phyloP scores from a whole-genome alignment of 2,329 filamentous ascomycete species.

The Aspergillus udagawae region DNA sequence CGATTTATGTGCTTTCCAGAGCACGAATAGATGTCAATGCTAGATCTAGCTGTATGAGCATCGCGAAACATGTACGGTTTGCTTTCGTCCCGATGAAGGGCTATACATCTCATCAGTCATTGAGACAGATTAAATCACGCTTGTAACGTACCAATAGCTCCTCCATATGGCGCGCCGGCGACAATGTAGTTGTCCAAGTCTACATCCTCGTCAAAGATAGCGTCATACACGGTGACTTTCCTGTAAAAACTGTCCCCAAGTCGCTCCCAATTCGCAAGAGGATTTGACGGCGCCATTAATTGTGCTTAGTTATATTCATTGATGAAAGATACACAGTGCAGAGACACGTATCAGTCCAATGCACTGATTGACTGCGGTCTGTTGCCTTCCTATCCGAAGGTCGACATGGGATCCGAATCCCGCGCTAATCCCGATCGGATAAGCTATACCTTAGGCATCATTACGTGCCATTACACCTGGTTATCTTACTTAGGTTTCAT shows the following conservation, averaged over 20 bases:
- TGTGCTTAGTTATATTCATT: background rate
- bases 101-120: constrained; percentile 45
- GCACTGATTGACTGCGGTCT: background rate
- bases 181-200: constrained; percentile 94
- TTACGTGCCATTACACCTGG: background rate
- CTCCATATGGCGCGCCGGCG: constrained; percentile 86
- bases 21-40: constrained; percentile 91
- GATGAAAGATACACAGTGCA: background rate
- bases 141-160: constrained; percentile 71
- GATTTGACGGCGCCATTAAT: constrained; percentile 50
- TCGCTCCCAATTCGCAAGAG: constrained; percentile 89
- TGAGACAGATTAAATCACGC: background rate
- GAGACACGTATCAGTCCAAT: background rate
- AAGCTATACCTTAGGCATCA: background rate
- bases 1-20: constrained; percentile 81
- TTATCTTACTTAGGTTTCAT: background rate
- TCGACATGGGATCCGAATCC: background rate
- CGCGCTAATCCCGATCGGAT: background rate
- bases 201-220: constrained; percentile 85
- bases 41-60: constrained; percentile 67
- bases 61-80: constrained; percentile 78
- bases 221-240: constrained; percentile 88
- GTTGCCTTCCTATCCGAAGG: background rate
- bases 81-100: constrained; percentile 80
- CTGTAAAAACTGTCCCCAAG: constrained; percentile 93